Base-by-base conservation (phyloP, 108 stramenopile genomes). In the Nitzschia palea region DNA sequence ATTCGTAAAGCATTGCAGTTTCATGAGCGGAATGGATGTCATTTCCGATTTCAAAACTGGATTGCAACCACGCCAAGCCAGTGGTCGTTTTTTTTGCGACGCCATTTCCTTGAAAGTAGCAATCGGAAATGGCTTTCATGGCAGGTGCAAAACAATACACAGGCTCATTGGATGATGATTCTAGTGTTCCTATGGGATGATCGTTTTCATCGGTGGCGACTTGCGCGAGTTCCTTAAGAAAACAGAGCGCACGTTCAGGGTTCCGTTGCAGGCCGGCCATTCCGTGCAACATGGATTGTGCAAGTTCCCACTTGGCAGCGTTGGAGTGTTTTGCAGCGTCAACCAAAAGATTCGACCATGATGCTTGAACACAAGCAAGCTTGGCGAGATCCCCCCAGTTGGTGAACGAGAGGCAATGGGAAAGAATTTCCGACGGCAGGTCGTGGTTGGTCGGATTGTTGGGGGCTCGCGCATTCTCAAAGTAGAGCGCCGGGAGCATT, bases 321-420 rank as follows among this genome's bases (percentile, higher is more conserved):
- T 52, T 22, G 27, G 78, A 82, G 42, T 78, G 70, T 22, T 77
- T 71, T 10, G 89, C 93, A 26, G 89, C 87, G 51, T 90, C 93
- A 8, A 48, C 27, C 45, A 94, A 47, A 23, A 89, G 47, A 48
- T 77, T 64, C 34, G 74, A 79, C 88, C 89, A 91, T 14, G 75
- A 78, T 25, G 65, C 71, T 69, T 88, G 93, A 17, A 91, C 89
- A 43, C 78, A 80, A 14, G 89, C 80, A 18, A 94, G 79, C 42
- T 77, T 84, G 14, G 89, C 86, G 12, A 90, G 77, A 63, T 88
- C 90, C 12, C 93, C 93, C 93, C 93, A 94, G 56, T 88, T 76
- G 58, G 79, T 54, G 53, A 82, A 94, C 5, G 78, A 43, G 34
- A 90, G 68, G 65, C 86, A 87, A 9, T 50, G 45, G 60, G 76